Conservation (phyloP, 1,284 basidiomycete genomes). For the Marasmius fiardii region DNA sequence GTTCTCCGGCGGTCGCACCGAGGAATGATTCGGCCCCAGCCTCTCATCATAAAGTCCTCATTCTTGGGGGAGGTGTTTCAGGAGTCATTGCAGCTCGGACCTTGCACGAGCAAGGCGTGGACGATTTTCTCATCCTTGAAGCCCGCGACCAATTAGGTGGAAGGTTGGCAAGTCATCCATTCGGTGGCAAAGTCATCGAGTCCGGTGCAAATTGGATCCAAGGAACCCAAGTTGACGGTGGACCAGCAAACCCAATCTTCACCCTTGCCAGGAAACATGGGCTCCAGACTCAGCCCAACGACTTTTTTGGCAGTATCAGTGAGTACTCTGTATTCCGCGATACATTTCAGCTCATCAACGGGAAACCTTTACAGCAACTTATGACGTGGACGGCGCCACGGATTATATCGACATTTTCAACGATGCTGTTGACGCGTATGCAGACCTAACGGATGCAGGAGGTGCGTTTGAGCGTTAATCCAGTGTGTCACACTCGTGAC, state of each 20-base stretch:
- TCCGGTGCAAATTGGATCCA: slow-evolving; percentile 73
- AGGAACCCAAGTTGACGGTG: slow-evolving; percentile 50
- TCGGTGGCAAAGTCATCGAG: slow-evolving; percentile 52
- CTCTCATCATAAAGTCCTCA: slow-evolving; percentile 24
- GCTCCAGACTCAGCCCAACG: slow-evolving; percentile 42
- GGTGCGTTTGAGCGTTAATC: slow-evolving; percentile 26
- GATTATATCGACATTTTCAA: slow-evolving; percentile 45
- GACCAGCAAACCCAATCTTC: slow-evolving; percentile 59
- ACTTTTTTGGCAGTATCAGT: slow-evolving; percentile 50
- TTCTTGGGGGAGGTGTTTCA: slow-evolving; percentile 60
- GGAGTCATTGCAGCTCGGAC: slow-evolving; percentile 66
- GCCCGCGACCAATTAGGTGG: slow-evolving; percentile 59
- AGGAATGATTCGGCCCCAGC: not conserved
- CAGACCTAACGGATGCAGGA: slow-evolving; percentile 37
- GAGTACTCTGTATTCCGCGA: slow-evolving; percentile 18
- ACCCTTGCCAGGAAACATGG: slow-evolving; percentile 57
- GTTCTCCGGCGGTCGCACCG: no score
- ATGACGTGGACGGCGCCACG: slow-evolving; percentile 42
- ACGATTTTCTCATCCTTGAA: slow-evolving; percentile 62
- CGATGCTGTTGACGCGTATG: slow-evolving; percentile 37
- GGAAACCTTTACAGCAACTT: slow-evolving; percentile 39
- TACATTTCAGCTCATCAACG: not conserved
- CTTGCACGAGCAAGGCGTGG: slow-evolving; percentile 51
- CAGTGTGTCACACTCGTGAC: not conserved
- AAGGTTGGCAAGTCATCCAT: slow-evolving; percentile 45